phyloP scores from a whole-genome alignment of 768 basidiomycete species.

The Paxillus rubicundulus region DNA sequence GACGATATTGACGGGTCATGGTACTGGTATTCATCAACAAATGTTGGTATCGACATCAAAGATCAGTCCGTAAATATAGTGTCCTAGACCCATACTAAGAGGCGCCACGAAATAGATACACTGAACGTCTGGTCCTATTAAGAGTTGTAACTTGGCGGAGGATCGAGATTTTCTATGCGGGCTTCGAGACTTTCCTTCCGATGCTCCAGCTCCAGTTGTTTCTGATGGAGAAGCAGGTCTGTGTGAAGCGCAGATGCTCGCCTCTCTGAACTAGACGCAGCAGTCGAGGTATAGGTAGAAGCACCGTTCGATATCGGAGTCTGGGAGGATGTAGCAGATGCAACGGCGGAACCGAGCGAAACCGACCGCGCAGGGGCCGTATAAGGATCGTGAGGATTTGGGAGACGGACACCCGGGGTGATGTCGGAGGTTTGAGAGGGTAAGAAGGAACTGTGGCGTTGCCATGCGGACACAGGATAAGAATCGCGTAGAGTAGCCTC shows the following conservation, averaged over 20 bases:
- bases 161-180: slow-evolving; percentile 1
- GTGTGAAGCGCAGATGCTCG: slow-evolving; percentile 6
- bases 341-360: not conserved
- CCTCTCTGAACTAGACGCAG: slow-evolving; percentile 44
- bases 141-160: slow-evolving; percentile 5
- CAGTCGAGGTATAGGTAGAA: not conserved
- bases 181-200: slow-evolving; percentile 5
- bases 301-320: not conserved
- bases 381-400: slow-evolving; percentile 12
- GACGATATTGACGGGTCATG: not conserved
- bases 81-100: not conserved
- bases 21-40: no score
- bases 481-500: not conserved
- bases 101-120: not conserved
- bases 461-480: slow-evolving; percentile 1
- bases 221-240: slow-evolving; percentile 8
- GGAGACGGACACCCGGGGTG: not conserved
- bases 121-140: not conserved
- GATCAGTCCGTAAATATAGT: not conserved
- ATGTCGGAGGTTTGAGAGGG: not conserved
- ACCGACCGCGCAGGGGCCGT: not conserved
- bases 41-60: not conserved
- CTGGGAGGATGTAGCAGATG: not conserved
- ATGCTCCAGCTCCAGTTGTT: slow-evolving; percentile 8
- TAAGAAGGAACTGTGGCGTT: slow-evolving; percentile 4